phyloP scores from a whole-genome alignment of 140 eudicot species.

The Bidens hawaiensis region DNA sequence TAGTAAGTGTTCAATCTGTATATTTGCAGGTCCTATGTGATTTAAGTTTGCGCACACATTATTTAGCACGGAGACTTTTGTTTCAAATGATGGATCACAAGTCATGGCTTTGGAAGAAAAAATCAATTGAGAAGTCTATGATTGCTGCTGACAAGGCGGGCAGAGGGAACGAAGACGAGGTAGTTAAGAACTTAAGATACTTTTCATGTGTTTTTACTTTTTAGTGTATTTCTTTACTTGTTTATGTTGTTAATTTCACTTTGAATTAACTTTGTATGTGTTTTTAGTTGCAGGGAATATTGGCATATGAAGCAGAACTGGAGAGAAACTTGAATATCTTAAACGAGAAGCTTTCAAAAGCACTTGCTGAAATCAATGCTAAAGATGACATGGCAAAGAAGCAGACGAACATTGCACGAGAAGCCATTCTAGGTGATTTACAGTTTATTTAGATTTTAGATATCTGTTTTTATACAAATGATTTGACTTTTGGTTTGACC shows the following conservation, averaged over 20 bases:
- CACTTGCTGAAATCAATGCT: slow-evolving; percentile 56
- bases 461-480: background rate
- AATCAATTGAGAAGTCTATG: slow-evolving; percentile 57
- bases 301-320: slow-evolving; percentile 56
- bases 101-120: slow-evolving; percentile 87
- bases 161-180: slow-evolving; percentile 58
- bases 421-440: slow-evolving; percentile 81
- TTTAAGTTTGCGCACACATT: background rate
- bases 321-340: slow-evolving; percentile 59
- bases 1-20: slow-evolving; percentile 6
- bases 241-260: background rate
- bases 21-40: slow-evolving; percentile 19
- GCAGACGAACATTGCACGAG: slow-evolving; percentile 73
- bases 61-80: background rate
- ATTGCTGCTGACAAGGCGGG: slow-evolving; percentile 42
- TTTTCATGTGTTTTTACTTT: background rate
- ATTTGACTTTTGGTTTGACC: background rate
- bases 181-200: slow-evolving; percentile 1
- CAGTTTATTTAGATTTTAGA: background rate
- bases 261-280: background rate
- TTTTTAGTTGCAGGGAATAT: slow-evolving; percentile 45
- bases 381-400: slow-evolving; percentile 68
- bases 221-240: background rate
- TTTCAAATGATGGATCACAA: slow-evolving; percentile 50
- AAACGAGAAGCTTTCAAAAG: slow-evolving; percentile 62